Evolutionary conservation across 192 early-diverging fungal genomes (phyloP), one percentile per base, ranked within the genome.

Genomic region (Backusella australiensis): DNA sequence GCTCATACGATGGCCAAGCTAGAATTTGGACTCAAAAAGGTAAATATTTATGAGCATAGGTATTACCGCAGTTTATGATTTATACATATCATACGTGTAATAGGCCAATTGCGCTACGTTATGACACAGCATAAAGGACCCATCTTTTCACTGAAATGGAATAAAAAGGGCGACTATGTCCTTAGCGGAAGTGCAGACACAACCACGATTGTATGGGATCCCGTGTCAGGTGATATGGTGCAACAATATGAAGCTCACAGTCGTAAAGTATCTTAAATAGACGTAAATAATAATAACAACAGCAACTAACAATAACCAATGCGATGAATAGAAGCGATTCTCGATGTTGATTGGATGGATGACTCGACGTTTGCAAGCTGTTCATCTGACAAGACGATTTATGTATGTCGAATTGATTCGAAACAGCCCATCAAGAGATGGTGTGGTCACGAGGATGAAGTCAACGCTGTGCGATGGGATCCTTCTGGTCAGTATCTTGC

Each of bases 341-440:
- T 97, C 67, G 95, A 97, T 82, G 90, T 96, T 9, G 97, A 96
- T 82, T 99, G 97, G 97, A 86, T 90, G 71, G 96, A 99, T 79
- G 92, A 96, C 80, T 81, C 84, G 1, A 99, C 94, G 8, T 95
- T 98, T 87, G 96, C 97, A 5, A 94, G 94, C 0, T 94, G 92
- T 72, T 94, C 94, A 38, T 86, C 86, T 17, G 97, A 99, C 80
- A 89, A 89, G 52, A 84, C 86, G 8, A 91, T 99, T 3, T 92
- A 87, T 68, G 90, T 99, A 0, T 98, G 95, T 83, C 86, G 87
- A 59, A 89, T 96, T 26, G 93, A 91, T 21, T 82, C 80, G 21
- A 74, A 83, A 2, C 84, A 88, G n/a, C 94, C 96, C 0, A 38
- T 97, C n/a, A 86, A 85, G 74, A 89, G 86, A 34, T 95, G 91